Evolutionary conservation across 2,329 filamentous ascomycete species (phyloP), one percentile per base, ranked within the genome.

Genomic region (Chaetoscypha palmicola): DNA sequence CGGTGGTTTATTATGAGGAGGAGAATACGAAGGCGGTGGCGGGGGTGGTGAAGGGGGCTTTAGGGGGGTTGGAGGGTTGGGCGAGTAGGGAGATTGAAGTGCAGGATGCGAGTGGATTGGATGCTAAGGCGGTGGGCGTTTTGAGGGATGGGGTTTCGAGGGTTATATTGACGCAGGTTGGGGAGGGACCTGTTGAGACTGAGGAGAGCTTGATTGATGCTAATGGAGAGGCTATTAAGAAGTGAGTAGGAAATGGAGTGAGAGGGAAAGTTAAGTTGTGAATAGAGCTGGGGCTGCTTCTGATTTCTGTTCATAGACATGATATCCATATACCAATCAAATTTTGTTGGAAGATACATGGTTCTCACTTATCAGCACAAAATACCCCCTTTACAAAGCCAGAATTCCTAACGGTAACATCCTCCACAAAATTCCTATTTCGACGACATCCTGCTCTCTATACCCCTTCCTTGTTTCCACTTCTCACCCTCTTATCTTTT

Each of bases 1-100:
- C 89, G 31, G 94, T 98, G 39, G 80, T 98, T 39, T 98, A 98
- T 72, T 97, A 94, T 62, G 76, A 90, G 31, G 85, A 90, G 62
- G 74, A 90, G 70, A 77, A 94, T 55, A 75, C 81, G 50, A 73
- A 75, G 32, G 66, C 74, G 2, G 82, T 97, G 3, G 78, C 89
- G 0, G 90, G 89, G 7, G 77, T 81, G 1, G 85, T 98, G 66
- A 85, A 86, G 68, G 68, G 70, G 30, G 71, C 85, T 14, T 62
- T 91, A 19, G 70, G 66, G 1, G 65, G 70, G 21, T 73, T 82
- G n/a, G 73, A 77, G 7, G 87, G 86, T 30, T 97, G 80, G 88
- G 81, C 79, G 63, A 71, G 69, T 49, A 71, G 69, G 26, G 66
- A 78, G 10, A 69, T 79, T 54, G 71, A 62, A n/a, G 59, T 65